Evolutionary conservation across 2,329 filamentous ascomycete genomes (phyloP), one percentile per base, ranked within the genome.

Genomic region (Fusarium sp.): DNA sequence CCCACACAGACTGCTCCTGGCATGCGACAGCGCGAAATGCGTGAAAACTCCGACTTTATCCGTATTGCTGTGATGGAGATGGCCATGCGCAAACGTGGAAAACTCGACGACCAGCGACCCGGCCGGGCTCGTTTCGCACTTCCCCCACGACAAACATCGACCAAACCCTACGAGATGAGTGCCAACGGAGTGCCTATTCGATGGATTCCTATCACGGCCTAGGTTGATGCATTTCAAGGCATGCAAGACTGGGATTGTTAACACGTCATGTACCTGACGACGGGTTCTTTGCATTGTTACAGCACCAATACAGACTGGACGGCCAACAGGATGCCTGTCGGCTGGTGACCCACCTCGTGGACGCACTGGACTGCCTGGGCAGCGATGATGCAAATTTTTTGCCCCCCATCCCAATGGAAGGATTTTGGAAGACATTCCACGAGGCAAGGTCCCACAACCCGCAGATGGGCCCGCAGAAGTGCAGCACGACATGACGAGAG

Each of bases 61-160:
- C 84, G 88, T 66, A 85, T 90, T 51, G 88, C 88, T 32, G 88
- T 90, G 46, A 86, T 90, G 82, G 88, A 90, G 71, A 89, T 90
- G 84, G 84, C 87, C 11, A 90, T 90, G 88, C 84, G 88, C 53
- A 85, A 83, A 69, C 79, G 79, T 39, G 88, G 88, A 65, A 90
- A 90, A 73, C 78, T 90, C 47, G 86, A 88, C 66, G 85, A 88
- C 67, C 83, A 86, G 63, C 83, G 83, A 52, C 86, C 87, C n/a
- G 88, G 88, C 26, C 83, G 87, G 44, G 88, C 88, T n/a, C 83
- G 85, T 42, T 88, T 87, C 82, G 83, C 87, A 7, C 79, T 90
- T n/a, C 87, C 88, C 9, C 86, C 88, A n/a, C 80, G 88, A 61
- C 86, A 86, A 72, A 75, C 81, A 34, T 77, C 77, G 53, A 76